Conservation (phyloP, 352 stramenopile species). For the Phytophthora fragariae region DNA sequence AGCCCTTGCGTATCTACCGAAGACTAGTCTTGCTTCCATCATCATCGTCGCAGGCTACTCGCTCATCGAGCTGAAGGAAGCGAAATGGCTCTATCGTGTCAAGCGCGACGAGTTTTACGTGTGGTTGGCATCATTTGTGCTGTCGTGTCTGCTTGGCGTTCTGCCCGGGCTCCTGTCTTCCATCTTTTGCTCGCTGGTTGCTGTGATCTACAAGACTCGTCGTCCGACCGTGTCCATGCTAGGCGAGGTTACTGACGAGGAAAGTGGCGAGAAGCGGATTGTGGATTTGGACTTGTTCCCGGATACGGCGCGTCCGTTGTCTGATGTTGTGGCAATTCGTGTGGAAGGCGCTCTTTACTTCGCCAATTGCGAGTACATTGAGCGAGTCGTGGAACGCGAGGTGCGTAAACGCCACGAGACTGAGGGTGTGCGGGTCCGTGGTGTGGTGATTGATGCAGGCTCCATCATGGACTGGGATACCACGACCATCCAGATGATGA, state of each 20-base stretch:
- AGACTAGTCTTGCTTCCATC: slow-evolving; percentile 86
- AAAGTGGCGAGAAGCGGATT: slow-evolving; percentile 46
- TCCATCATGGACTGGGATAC: slow-evolving; percentile 89
- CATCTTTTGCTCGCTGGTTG: slow-evolving; percentile 63
- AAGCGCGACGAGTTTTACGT: slow-evolving; percentile 72
- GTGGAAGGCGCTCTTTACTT: slow-evolving; percentile 80
- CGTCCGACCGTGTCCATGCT: slow-evolving; percentile 56
- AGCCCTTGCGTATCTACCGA: slow-evolving; percentile 91
- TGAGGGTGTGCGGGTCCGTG: slow-evolving; percentile 47
- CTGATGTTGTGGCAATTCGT: slow-evolving; percentile 63
- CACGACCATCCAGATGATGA: slow-evolving; percentile 90
- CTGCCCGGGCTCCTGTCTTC: slow-evolving; percentile 60
- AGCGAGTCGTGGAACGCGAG: slow-evolving; percentile 60
- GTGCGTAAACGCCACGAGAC: slow-evolving; percentile 46
- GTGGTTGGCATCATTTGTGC: slow-evolving; percentile 58
- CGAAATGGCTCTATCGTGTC: slow-evolving; percentile 80
- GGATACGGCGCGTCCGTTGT: slow-evolving; percentile 33
- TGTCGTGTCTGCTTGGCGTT: slow-evolving; percentile 59
- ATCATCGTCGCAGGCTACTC: slow-evolving; percentile 90
- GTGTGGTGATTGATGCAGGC: slow-evolving; percentile 75
- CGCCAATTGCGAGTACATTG: slow-evolving; percentile 71
- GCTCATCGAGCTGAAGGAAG: slow-evolving; percentile 90
- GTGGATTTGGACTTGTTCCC: slow-evolving; percentile 47
- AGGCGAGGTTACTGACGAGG: slow-evolving; percentile 47
- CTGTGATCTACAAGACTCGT: slow-evolving; percentile 75